A percentile compares a stretch with the other conserved stretches of the same genome.
phyloP scores from a whole-genome alignment of 306 rosid genomes.

The Dryas alaskensis region DNA sequence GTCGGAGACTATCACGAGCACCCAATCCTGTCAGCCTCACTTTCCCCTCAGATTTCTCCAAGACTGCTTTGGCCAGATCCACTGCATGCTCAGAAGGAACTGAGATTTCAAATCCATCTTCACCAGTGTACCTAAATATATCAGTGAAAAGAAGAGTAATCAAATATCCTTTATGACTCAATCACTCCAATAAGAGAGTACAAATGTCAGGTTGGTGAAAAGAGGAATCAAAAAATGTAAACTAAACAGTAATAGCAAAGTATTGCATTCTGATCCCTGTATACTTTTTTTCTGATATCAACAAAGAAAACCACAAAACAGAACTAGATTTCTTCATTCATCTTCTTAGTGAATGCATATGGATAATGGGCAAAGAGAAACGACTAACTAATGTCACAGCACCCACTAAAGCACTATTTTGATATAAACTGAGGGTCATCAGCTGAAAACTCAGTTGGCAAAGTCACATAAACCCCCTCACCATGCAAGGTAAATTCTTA shows the following conservation, averaged over 20 bases:
- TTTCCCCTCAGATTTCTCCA: conserved; percentile 92
- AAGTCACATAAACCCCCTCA: not conserved
- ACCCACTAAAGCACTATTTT: not conserved
- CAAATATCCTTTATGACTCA: not conserved
- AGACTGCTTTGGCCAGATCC: conserved; percentile 90
- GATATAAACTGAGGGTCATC: conserved; percentile 5
- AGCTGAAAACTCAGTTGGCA: not conserved
- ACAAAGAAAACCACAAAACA: conserved; percentile 7
- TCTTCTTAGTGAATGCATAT: not conserved
- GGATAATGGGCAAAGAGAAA: not conserved
- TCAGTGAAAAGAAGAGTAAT: conserved; percentile 7
- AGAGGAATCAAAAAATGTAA: not conserved
- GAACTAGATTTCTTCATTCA: not conserved
- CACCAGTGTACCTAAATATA: conserved; percentile 87
- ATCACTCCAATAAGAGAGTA: not conserved
- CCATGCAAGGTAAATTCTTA: not conserved
- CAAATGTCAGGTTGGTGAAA: not conserved
- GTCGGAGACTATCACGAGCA: conserved; percentile 92
- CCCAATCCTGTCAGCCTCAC: conserved; percentile 90
- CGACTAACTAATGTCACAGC: not conserved
- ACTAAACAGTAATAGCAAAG: not conserved
- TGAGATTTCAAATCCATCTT: conserved; percentile 98
- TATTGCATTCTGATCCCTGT: not conserved
- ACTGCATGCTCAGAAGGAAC: conserved; percentile 82
- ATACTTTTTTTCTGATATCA: conserved; percentile 11